Conservation (phyloP, 768 basidiomycete genomes). For the Lactarius tabidus region DNA sequence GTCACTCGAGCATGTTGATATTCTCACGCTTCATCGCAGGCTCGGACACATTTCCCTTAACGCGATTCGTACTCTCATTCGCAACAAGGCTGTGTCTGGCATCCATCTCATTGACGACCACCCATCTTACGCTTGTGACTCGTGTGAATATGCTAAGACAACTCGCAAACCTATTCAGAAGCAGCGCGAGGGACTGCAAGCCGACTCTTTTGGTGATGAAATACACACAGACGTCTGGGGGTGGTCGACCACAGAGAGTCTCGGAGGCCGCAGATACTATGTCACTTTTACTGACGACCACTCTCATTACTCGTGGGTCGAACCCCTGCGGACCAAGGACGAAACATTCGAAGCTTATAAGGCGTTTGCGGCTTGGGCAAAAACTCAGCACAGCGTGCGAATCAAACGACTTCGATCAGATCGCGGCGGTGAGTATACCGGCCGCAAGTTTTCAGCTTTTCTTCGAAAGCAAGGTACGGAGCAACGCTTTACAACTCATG, state of each 20-base stretch:
- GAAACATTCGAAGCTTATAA: conserved; percentile 1
- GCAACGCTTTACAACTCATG: no score
- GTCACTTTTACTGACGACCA: conserved; percentile 5
- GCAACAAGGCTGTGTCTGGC: not conserved
- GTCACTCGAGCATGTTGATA: not conserved
- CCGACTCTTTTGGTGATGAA: not conserved
- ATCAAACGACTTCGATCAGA: no score
- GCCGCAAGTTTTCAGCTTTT: no score
- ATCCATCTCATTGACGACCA: not conserved
- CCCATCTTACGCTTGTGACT: conserved; percentile 35
- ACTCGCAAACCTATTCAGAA: not conserved
- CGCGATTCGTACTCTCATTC: conserved; percentile 28
- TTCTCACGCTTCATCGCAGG: not conserved
- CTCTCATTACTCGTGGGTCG: conserved; percentile 15
- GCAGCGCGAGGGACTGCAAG: not conserved
- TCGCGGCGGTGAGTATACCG: no score
- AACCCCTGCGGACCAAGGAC: not conserved
- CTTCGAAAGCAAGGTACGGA: no score
- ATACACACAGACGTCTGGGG: conserved; percentile 7
- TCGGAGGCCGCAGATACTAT: not conserved
- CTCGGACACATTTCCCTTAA: conserved; percentile 36
- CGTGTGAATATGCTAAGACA: not conserved
- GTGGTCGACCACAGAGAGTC: not conserved
- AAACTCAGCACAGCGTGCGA: no score
- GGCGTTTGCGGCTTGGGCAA: not conserved